These are phyloP conservation scores for Whalleya microplaca DNA, from an alignment of 2,329 filamentous ascomycete species.

Conservation along the genomic window DNA sequence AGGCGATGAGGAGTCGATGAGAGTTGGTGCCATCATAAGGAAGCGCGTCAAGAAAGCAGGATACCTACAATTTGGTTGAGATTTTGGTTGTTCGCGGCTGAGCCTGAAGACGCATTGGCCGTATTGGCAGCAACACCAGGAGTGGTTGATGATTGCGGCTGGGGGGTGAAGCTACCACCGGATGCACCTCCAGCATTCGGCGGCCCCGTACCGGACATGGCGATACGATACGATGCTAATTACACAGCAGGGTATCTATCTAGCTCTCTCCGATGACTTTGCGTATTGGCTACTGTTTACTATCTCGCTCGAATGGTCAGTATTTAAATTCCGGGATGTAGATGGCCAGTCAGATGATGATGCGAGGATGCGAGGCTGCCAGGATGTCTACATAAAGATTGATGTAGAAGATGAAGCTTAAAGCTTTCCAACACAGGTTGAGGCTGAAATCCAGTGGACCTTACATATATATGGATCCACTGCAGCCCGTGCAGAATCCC, in stretches of 20 bases:
- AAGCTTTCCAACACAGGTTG: too few species aligned
- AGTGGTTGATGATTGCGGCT: slow-evolving; percentile 27
- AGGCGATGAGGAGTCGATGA: not conserved
- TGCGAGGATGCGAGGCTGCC: too few species aligned
- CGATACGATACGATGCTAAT: not conserved
- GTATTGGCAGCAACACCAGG: slow-evolving; percentile 15
- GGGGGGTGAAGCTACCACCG: slow-evolving; percentile 31
- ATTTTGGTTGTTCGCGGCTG: slow-evolving; percentile 78
- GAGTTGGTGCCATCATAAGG: not conserved
- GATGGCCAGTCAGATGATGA: not conserved
- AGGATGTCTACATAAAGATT: too few species aligned
- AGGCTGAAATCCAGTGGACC: too few species aligned
- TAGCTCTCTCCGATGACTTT: too few species aligned
- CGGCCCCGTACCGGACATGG: slow-evolving; percentile 31
- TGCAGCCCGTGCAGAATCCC: too few species aligned
- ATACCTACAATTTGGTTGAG: slow-evolving; percentile 90
- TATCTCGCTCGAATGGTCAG: too few species aligned
- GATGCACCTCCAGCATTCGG: slow-evolving; percentile 29
- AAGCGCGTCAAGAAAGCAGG: slow-evolving; percentile 23
- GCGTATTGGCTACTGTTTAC: too few species aligned
- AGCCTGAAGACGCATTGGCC: slow-evolving; percentile 34
- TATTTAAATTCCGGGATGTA: too few species aligned
- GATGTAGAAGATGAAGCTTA: too few species aligned
- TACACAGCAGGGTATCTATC: not conserved
- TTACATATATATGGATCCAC: too few species aligned